A percentile compares a stretch with the other conserved stretches of the same genome.
These are phyloP conservation scores for Colletotrichum gigasporum DNA, from an alignment of 2,329 filamentous ascomycete genomes.

Conservation along the genomic window DNA sequence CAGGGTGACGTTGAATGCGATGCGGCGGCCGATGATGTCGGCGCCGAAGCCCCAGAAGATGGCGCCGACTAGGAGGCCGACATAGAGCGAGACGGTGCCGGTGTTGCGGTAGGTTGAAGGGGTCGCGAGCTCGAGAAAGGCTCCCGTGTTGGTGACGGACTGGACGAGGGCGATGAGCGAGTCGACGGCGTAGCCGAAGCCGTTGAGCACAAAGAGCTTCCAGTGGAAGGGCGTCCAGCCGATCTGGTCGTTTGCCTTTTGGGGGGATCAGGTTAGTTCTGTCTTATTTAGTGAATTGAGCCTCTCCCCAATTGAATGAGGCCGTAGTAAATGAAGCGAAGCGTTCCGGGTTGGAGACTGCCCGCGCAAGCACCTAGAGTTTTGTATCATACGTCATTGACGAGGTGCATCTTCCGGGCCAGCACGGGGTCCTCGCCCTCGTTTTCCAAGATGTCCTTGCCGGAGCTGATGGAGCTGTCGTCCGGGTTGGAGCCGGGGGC, in stretches of 20 bases:
- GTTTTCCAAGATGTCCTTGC: slow-evolving; percentile 62
- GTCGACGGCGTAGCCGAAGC: slow-evolving; percentile 64
- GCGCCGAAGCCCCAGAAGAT: slow-evolving; percentile 72
- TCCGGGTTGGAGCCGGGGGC: slow-evolving; percentile 1
- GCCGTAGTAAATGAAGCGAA: no score
- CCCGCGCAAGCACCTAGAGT: not conserved
- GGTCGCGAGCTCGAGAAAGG: slow-evolving; percentile 36
- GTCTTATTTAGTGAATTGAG: not conserved
- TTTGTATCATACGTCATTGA: slow-evolving; percentile 66
- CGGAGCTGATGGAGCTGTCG: slow-evolving; percentile 26
- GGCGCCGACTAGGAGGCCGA: slow-evolving; percentile 58
- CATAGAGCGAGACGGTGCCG: slow-evolving; percentile 66
- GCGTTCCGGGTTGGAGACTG: not conserved
- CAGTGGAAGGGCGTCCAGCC: slow-evolving; percentile 68
- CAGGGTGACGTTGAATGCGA: slow-evolving; percentile 71
- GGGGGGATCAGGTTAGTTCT: slow-evolving; percentile 17
- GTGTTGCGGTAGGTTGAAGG: slow-evolving; percentile 57
- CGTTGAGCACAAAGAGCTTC: slow-evolving; percentile 70
- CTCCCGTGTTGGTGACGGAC: slow-evolving; percentile 56
- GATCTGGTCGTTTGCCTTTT: slow-evolving; percentile 65
- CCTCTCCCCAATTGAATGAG: no score
- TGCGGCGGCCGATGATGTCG: slow-evolving; percentile 70
- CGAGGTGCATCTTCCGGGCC: slow-evolving; percentile 73
- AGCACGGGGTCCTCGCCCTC: slow-evolving; percentile 70
- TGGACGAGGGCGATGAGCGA: slow-evolving; percentile 64